Percentiles rank a stretch among this genome's conserved stretches.
Evolutionary conservation across 768 basidiomycete species (phyloP).

Genomic region (Suillus weaverae): DNA sequence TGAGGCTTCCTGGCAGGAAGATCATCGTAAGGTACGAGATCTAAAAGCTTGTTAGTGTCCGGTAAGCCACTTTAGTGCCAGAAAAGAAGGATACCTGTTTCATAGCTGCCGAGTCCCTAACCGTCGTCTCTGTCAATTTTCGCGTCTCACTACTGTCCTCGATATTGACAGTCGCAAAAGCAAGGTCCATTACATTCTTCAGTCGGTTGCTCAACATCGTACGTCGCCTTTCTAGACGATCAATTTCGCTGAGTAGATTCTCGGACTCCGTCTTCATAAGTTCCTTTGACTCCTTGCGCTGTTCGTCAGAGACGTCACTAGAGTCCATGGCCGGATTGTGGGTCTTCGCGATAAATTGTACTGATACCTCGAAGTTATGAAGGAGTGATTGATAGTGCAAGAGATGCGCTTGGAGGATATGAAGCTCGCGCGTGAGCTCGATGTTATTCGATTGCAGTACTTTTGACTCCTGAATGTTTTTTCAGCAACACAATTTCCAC

Average conservation of each 20-base stretch:
- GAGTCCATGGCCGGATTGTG: conserved; percentile 48
- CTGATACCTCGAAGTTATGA: conserved; percentile 51
- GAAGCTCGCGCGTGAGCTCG: conserved; percentile 50
- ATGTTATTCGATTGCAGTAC: conserved; percentile 43
- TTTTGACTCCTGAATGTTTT: conserved; percentile 40
- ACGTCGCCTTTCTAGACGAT: conserved; percentile 42
- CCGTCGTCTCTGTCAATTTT: conserved; percentile 46
- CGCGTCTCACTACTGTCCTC: conserved; percentile 54
- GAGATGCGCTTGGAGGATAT: conserved; percentile 57
- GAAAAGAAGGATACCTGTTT: conserved; percentile 26
- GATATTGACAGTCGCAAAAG: conserved; percentile 60
- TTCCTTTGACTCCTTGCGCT: conserved; percentile 23
- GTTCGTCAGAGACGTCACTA: conserved; percentile 11
- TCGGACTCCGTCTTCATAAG: conserved; percentile 49
- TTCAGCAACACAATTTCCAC: neutral
- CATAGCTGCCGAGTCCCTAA: conserved; percentile 43
- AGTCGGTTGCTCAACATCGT: conserved; percentile 29
- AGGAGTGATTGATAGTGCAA: conserved; percentile 55
- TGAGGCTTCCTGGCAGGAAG: conserved; percentile 56
- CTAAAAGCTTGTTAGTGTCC: conserved; percentile 9
- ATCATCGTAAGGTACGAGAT: conserved; percentile 58
- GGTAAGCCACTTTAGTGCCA: conserved; percentile 25
- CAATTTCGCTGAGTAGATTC: conserved; percentile 50
- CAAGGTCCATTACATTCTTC: conserved; percentile 36
- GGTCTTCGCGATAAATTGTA: conserved; percentile 49